These are phyloP conservation scores for Blastomyces percursus DNA, from an alignment of 2,329 filamentous ascomycete genomes.

Conservation along the genomic window DNA sequence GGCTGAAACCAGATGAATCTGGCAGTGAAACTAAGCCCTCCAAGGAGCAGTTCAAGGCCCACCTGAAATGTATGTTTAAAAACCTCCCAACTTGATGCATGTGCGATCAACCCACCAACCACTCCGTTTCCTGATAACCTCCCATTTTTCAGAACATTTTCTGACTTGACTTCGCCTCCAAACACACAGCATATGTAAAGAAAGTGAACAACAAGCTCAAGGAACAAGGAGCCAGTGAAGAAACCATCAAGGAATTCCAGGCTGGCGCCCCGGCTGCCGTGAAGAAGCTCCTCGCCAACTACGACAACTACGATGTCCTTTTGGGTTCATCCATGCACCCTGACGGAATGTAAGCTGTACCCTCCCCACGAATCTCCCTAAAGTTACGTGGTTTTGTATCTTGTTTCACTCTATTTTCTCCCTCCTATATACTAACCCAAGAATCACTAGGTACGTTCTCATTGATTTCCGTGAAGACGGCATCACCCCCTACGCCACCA, in stretches of 20 bases:
- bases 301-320: conserved; percentile 95
- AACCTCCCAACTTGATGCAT: background rate
- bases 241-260: conserved; percentile 69
- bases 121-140: conserved; percentile 1
- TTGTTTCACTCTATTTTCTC: background rate
- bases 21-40: conserved; percentile 35
- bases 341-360: conserved; percentile 72
- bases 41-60: conserved; percentile 74
- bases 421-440: background rate
- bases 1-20: conserved; percentile 35
- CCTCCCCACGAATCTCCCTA: background rate
- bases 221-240: conserved; percentile 50
- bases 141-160: conserved; percentile 8
- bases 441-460: conserved; percentile 58
- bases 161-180: conserved; percentile 2
- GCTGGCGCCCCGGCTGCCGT: conserved; percentile 59
- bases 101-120: background rate
- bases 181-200: conserved; percentile 72
- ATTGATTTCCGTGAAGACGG: conserved; percentile 98
- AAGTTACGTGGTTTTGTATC: background rate
- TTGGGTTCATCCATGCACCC: conserved; percentile 86
- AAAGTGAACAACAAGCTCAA: conserved; percentile 61
- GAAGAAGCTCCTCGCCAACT: conserved; percentile 78
- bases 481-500: conserved; percentile 71
- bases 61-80: conserved; percentile 65